Base-by-base conservation (phyloP, 495 filamentous ascomycete species). In the Penicillium lividum region DNA sequence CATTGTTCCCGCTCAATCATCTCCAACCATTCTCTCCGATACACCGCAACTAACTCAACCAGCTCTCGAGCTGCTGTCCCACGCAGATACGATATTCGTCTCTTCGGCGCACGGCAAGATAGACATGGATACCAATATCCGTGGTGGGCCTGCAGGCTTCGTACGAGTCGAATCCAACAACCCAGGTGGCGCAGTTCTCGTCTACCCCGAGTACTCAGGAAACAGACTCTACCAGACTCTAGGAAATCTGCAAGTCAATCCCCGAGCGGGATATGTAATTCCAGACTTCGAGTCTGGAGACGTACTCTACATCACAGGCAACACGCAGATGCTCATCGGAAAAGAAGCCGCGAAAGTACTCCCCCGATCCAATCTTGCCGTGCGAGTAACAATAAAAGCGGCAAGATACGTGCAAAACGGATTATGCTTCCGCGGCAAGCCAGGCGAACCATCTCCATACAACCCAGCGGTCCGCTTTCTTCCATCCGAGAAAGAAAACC, bases 111-210 rank as follows among this genome's bases (percentile, higher is more conserved):
- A 87, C 59, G 78, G 80, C n/a, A 65, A 66, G 11, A 64, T 68
- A 22, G 86, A 84, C 61, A 93, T 96, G 91, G 90, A 93, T 68
- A 89, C 86, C n/a, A 94, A 94, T 65, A 84, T 89, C 59, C 83
- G 91, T 27, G 90, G 91, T 38, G 90, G 91, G 0, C 79, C 88
- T 5, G 76, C 80, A 25, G 91, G 91, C 3, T 92, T 93, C 70
- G 74, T 91, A 7, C 80, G 90, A 27, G 74, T 92, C 27, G 31
- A 67, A 10, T 74, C 70, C 1, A 89, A 89, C 66, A 66, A 72
- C 18, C 57, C 71, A 3, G 64, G 57, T 5, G 82, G 77, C 0
- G 68, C 75, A 4, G 79, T 81, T 3, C 64, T 93, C 29, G 78
- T 86, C 15, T 94, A 88, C 70, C 89, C 90, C 0, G 91, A 94